Evolutionary conservation across 768 basidiomycete genomes (phyloP).

Genomic region (Asterophora parasitica): DNA sequence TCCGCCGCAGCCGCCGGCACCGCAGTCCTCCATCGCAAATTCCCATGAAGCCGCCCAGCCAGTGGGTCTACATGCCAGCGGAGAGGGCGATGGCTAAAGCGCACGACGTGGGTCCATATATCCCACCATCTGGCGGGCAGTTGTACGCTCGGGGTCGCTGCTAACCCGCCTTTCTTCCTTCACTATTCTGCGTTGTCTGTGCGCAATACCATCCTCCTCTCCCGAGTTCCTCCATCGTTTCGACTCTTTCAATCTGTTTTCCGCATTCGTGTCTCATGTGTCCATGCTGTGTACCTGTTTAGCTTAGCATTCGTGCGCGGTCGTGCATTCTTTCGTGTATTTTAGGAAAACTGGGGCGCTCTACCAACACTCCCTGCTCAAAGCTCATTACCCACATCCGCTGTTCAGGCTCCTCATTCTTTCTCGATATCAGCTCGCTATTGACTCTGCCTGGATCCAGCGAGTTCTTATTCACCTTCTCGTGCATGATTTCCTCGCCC

Average conservation of each 20-base stretch:
- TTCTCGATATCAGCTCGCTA: too few species aligned
- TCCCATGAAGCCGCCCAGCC: not conserved
- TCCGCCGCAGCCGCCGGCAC: not conserved
- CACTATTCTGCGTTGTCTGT: not conserved
- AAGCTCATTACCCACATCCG: too few species aligned
- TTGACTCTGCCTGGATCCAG: too few species aligned
- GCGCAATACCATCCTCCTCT: slow-evolving; percentile 5
- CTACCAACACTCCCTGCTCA: not conserved
- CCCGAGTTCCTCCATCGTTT: slow-evolving; percentile 11
- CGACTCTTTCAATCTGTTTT: not conserved
- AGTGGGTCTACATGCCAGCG: not conserved
- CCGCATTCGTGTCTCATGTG: not conserved
- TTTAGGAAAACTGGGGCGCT: slow-evolving; percentile 7
- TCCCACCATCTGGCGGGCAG: slow-evolving; percentile 10
- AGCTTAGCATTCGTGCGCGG: slow-evolving; percentile 1
- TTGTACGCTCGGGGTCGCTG: slow-evolving; percentile 18
- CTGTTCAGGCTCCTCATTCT: too few species aligned
- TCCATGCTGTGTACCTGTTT: not conserved
- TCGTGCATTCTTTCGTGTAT: slow-evolving; percentile 10
- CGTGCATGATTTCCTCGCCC: too few species aligned
- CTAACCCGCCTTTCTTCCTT: slow-evolving; percentile 14
- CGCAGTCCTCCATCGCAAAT: slow-evolving; percentile 19
- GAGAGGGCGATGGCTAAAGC: slow-evolving; percentile 2
- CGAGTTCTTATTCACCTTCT: too few species aligned
- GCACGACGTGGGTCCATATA: too few species aligned